Evolutionary conservation across 2,329 filamentous ascomycete species (phyloP).

Genomic region (Ilyonectria sp.): DNA sequence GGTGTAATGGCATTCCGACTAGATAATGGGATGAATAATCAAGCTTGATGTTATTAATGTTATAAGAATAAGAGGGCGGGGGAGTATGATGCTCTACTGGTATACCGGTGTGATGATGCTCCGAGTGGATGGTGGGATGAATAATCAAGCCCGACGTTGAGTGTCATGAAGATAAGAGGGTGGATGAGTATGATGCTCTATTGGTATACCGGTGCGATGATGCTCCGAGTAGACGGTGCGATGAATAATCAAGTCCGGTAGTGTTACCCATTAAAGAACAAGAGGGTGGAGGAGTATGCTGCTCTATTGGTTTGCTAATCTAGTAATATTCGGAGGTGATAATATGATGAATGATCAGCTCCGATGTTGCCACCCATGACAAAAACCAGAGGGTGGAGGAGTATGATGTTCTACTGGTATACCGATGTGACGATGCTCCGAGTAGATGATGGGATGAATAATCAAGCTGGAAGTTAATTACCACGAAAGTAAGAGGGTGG

Average conservation of each 20-base stretch:
- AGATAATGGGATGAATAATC: constrained; percentile 10
- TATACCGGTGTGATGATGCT: background rate
- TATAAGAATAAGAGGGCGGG: background rate
- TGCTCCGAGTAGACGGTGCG: no score
- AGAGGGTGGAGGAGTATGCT: background rate
- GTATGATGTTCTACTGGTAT: no score
- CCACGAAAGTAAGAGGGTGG: background rate
- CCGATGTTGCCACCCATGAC: background rate
- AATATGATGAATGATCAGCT: background rate
- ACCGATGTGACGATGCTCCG: no score
- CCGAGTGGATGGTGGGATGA: background rate
- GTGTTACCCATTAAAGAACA: no score
- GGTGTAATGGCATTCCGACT: background rate
- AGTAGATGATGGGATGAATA: background rate
- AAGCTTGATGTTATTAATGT: background rate
- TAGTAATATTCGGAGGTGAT: background rate
- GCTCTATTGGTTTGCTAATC: background rate
- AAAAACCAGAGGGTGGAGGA: background rate
- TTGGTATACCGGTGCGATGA: no score
- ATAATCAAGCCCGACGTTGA: background rate
- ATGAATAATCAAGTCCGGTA: no score
- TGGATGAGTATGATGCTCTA: no score
- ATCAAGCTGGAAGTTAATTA: constrained; percentile 3
- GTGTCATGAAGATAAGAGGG: no score
- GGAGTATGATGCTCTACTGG: background rate